Base-by-base conservation (phyloP, 139 green algal genomes). In the Coelastrella sp. region DNA sequence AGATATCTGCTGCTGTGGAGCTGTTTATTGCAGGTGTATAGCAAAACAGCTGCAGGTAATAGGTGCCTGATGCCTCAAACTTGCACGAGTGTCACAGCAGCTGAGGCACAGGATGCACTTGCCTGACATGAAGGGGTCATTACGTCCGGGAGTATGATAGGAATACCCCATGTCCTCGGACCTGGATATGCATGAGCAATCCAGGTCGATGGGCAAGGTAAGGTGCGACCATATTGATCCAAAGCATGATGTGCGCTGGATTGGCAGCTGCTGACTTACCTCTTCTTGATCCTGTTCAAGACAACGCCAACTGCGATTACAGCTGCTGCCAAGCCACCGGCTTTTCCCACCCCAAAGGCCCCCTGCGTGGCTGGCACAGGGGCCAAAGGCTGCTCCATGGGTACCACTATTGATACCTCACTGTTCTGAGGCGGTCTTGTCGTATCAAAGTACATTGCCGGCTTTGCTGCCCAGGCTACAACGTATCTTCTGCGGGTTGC, bases 101-200 rank as follows among this genome's bases (percentile, higher is more conserved):
- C 12, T 5, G 12, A 72, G 15, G 63, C 15, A 14, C 63, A 72
- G 70, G 19, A 11, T 25, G 9, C 20, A 57, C 56, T 19, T 22
- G 72, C 72, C 70, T 83, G 78, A 72, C 70, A 89, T 82, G 84
- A 89, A 82, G 68, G 84, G 70, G 65, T 89, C 70, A 19, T 82
- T 70, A 12, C 84, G 58, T 60, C 70, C 70, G 27, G 84, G 70
- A 7, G 24, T 82, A 25, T 73, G 59, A n/a, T 89, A 89, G 8
- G 56, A 19, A 70, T 82, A 82, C 35, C 82, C 35, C 59, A 74
- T 75, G 11, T 74, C 81, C 7, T 86, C 1, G 25, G 74, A 83
- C 35, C 78, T 65, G 35, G 12, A 24, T 6, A 65, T 63, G 74
- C 22, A 59, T 14, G 9, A 20, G n/a, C 15, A 17, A 22, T 19